Evolutionary conservation across 140 eudicot species (phyloP).

Genomic region (Flaveria floridana): DNA sequence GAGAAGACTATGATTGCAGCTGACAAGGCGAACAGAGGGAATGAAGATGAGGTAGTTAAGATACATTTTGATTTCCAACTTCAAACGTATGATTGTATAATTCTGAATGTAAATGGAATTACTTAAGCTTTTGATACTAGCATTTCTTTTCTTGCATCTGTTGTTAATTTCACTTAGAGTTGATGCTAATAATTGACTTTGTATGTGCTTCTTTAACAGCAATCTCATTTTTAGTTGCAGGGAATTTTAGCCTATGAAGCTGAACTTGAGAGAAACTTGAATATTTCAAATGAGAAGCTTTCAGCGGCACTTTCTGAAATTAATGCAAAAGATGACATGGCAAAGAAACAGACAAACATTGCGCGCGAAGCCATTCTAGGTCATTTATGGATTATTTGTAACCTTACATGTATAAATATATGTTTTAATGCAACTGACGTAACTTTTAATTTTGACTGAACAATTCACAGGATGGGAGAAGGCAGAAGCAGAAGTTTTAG

Average conservation of each 20-base stretch:
- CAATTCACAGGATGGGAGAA: constrained; percentile 70
- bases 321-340: constrained; percentile 64
- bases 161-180: constrained; percentile 1
- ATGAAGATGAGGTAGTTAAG: constrained; percentile 59
- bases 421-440: not conserved
- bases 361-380: constrained; percentile 95
- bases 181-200: not conserved
- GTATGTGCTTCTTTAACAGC: not conserved
- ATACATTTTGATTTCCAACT: not conserved
- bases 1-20: constrained; percentile 52
- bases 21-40: constrained; percentile 46
- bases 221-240: constrained; percentile 42
- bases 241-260: constrained; percentile 57
- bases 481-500: constrained; percentile 66
- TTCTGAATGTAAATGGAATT: constrained; percentile 13
- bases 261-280: constrained; percentile 65
- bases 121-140: not conserved
- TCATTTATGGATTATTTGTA: constrained; percentile 28
- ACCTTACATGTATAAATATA: not conserved
- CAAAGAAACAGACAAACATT: constrained; percentile 62
- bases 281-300: constrained; percentile 57
- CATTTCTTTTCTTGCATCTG: not conserved
- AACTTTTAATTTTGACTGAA: not conserved
- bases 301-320: constrained; percentile 64
- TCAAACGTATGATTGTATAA: constrained; percentile 1